Percentiles rank a stretch among this genome's conserved stretches.
Evolutionary conservation across 2,329 filamentous ascomycete species (phyloP).

Genomic region (Paecilomyces fulvus): DNA sequence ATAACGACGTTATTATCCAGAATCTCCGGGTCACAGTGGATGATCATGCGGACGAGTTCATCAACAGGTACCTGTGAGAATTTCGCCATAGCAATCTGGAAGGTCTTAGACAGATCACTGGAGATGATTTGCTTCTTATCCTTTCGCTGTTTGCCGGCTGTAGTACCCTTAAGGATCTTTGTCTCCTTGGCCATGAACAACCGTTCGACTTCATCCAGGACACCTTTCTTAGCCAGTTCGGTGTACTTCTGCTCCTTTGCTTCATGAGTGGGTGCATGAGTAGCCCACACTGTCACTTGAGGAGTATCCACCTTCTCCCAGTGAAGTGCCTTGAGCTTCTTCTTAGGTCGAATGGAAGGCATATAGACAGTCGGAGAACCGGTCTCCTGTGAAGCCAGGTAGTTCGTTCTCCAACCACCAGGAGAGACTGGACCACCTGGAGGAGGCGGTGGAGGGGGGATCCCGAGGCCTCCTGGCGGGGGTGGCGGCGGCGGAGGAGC

Average conservation of each 20-base stretch:
- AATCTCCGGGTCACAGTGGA: conserved; percentile 86
- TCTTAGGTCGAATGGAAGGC: conserved; percentile 83
- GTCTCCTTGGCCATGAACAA: conserved; percentile 96
- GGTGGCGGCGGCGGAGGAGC: conserved; percentile 30
- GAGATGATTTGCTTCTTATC: conserved; percentile 98
- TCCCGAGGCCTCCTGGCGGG: conserved; percentile 32
- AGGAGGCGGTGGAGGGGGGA: conserved; percentile 55
- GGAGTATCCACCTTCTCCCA: conserved; percentile 98
- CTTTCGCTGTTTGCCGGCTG: conserved; percentile 61
- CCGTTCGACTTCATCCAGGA: conserved; percentile 94
- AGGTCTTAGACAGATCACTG: conserved; percentile 77
- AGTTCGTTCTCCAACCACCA: conserved; percentile 57
- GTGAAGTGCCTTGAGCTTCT: conserved; percentile 98
- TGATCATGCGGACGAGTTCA: conserved; percentile 83
- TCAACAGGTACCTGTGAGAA: conserved; percentile 79
- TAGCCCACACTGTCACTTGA: conserved; percentile 86
- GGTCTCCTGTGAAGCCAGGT: conserved; percentile 56
- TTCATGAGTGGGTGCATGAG: conserved; percentile 74
- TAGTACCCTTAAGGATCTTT: conserved; percentile 66
- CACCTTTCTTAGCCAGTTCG: conserved; percentile 87
- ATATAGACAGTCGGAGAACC: conserved; percentile 55
- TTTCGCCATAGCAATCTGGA: conserved; percentile 89
- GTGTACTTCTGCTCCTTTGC: conserved; percentile 93
- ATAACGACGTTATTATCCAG: conserved; percentile 86
- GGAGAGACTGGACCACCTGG: conserved; percentile 52